Percentiles rank a stretch among this genome's conserved stretches.
phyloP scores from a whole-genome alignment of 257 asterid genomes.

The Schizonepeta tenuifolia region DNA sequence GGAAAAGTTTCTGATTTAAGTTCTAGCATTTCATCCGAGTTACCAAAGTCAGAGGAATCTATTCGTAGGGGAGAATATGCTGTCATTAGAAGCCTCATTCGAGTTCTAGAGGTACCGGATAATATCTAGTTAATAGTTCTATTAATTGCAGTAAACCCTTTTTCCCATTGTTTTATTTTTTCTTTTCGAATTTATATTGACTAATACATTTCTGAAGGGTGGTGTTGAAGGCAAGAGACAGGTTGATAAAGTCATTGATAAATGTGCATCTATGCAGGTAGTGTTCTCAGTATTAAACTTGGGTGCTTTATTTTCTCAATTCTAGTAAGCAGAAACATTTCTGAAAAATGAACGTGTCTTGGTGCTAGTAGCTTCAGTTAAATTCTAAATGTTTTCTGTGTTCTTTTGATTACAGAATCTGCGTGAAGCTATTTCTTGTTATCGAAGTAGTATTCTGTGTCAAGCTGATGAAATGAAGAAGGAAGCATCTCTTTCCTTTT shows the following conservation, averaged over 20 bases:
- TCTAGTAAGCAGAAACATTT: constrained; percentile 23
- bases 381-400: constrained; percentile 19
- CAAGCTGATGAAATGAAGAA: constrained; percentile 98
- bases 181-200: constrained; percentile 48
- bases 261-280: constrained; percentile 99
- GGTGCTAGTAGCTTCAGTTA: constrained; percentile 9
- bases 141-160: constrained; percentile 9
- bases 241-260: constrained; percentile 94
- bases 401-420: constrained; percentile 64
- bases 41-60: constrained; percentile 83
- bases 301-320: constrained; percentile 28
- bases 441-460: constrained; percentile 86
- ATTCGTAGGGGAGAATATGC: constrained; percentile 93
- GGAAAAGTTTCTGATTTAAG: constrained; percentile 78
- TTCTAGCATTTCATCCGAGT: constrained; percentile 58
- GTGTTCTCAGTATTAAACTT: constrained; percentile 29
- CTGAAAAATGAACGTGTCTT: constrained; percentile 33
- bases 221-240: constrained; percentile 98
- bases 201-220: constrained; percentile 67
- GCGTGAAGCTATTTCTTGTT: constrained; percentile 93
- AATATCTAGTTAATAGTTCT: constrained; percentile 34
- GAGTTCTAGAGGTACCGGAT: constrained; percentile 84
- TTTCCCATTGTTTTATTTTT: background rate
- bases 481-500: constrained; percentile 97
- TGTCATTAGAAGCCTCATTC: constrained; percentile 92